These are phyloP conservation scores for Lactarius psammicola DNA, from an alignment of 768 basidiomycete genomes.

Conservation along the genomic window DNA sequence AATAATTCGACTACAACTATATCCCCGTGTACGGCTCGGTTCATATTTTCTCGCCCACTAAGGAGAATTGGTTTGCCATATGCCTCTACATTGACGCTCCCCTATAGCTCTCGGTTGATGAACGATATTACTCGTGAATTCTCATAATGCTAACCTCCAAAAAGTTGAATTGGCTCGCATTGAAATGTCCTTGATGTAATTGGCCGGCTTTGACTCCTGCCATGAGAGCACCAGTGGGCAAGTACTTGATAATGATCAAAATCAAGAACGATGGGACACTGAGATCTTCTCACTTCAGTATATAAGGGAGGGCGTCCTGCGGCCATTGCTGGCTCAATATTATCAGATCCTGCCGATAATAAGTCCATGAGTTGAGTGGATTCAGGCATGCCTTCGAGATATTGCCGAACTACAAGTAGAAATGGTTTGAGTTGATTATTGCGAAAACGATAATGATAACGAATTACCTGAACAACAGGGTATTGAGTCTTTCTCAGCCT, in stretches of 20 bases:
- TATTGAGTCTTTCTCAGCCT: slow-evolving; percentile 67
- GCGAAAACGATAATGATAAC: neutral
- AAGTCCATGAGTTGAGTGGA: slow-evolving; percentile 74
- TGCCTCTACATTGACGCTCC: slow-evolving; percentile 71
- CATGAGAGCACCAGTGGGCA: slow-evolving; percentile 63
- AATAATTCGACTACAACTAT: slow-evolving; percentile 89
- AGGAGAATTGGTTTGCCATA: slow-evolving; percentile 80
- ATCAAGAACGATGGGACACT: neutral
- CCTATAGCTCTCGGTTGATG: slow-evolving; percentile 43
- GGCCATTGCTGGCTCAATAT: slow-evolving; percentile 61
- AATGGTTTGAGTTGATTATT: neutral
- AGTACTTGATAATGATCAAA: slow-evolving; percentile 53
- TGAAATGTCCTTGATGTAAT: slow-evolving; percentile 91
- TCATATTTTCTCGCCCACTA: slow-evolving; percentile 90
- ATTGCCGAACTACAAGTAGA: slow-evolving; percentile 58
- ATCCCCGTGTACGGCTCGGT: slow-evolving; percentile 92
- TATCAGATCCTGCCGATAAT: slow-evolving; percentile 66
- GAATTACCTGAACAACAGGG: slow-evolving; percentile 57
- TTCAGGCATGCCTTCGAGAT: slow-evolving; percentile 72
- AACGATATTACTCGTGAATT: neutral
- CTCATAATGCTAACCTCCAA: slow-evolving; percentile 64
- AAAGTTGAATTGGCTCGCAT: slow-evolving; percentile 94
- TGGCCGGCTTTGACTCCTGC: slow-evolving; percentile 85
- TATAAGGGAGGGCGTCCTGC: slow-evolving; percentile 57
- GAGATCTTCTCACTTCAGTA: slow-evolving; percentile 54